Conservation (phyloP, 176 grass and related monocot species). For the Alopecurus myosuroides region DNA sequence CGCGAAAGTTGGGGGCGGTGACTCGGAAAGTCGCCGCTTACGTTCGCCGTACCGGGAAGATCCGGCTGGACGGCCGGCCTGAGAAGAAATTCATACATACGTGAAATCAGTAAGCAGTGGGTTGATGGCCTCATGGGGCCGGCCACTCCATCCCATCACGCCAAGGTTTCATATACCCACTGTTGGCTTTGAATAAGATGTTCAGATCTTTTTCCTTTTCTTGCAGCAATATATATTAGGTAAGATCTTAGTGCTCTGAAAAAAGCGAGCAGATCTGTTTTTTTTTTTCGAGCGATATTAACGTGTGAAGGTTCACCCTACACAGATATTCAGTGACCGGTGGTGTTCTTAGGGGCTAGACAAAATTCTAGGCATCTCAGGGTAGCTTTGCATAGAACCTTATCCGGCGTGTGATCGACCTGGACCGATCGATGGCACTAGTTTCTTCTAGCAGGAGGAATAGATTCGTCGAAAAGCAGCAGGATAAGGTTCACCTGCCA, state of each 20-base stretch:
- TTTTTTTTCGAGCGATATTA: not conserved
- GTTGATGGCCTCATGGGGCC: not conserved
- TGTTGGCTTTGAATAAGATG: not conserved
- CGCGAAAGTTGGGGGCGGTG: constrained; percentile 40
- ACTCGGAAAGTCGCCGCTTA: constrained; percentile 48
- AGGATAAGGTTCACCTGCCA: constrained; percentile 27
- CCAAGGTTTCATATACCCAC: constrained; percentile 2
- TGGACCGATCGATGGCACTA: constrained; percentile 31
- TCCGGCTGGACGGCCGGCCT: constrained; percentile 6
- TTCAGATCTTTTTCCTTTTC: not conserved
- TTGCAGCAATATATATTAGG: not conserved
- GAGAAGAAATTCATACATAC: not conserved
- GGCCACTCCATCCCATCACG: not conserved
- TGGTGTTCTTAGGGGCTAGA: not conserved
- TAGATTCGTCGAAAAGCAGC: no score
- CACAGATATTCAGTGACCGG: not conserved
- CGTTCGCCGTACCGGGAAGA: constrained; percentile 21
- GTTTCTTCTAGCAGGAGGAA: constrained; percentile 22
- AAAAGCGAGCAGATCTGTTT: not conserved
- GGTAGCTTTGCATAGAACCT: constrained; percentile 13
- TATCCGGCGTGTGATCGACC: not conserved
- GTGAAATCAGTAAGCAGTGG: not conserved
- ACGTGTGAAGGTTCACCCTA: not conserved
- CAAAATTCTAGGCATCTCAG: constrained; percentile 11
- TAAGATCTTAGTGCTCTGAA: not conserved